phyloP scores from a whole-genome alignment of 208 protist genomes.

The Trypanosoma platydactyli region DNA sequence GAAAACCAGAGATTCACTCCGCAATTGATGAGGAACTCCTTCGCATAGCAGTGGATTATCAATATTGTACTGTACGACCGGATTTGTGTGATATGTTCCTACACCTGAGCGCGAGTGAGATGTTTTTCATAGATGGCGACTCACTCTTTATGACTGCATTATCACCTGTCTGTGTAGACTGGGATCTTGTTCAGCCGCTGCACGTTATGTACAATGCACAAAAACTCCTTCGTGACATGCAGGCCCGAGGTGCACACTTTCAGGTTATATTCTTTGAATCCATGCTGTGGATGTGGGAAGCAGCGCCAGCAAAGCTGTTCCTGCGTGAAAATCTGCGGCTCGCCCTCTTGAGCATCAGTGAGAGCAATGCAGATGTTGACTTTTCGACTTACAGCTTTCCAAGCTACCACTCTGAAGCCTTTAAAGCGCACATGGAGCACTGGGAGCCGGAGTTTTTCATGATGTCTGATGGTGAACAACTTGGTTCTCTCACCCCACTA shows the following conservation, averaged over 20 bases:
- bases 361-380: constrained; percentile 32
- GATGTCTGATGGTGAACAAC: constrained; percentile 88
- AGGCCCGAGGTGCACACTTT: constrained; percentile 73
- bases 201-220: constrained; percentile 89
- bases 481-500: constrained; percentile 49
- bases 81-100: constrained; percentile 90
- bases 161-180: constrained; percentile 77
- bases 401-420: constrained; percentile 67
- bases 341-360: constrained; percentile 40
- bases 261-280: constrained; percentile 87
- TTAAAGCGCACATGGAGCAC: constrained; percentile 50
- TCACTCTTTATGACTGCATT: constrained; percentile 85
- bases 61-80: constrained; percentile 83
- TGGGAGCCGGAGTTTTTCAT: constrained; percentile 89
- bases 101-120: constrained; percentile 83
- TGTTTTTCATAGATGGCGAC: constrained; percentile 93
- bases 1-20: constrained; percentile 26
- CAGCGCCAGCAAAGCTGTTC: constrained; percentile 76
- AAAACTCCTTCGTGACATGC: constrained; percentile 66
- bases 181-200: constrained; percentile 85
- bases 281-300: constrained; percentile 72
- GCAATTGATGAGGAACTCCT: constrained; percentile 51
- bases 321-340: constrained; percentile 70
- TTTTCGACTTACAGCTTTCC: constrained; percentile 67
- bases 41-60: constrained; percentile 52